Conservation (phyloP, 805 yeast species). For the Candida rishiriensis region DNA sequence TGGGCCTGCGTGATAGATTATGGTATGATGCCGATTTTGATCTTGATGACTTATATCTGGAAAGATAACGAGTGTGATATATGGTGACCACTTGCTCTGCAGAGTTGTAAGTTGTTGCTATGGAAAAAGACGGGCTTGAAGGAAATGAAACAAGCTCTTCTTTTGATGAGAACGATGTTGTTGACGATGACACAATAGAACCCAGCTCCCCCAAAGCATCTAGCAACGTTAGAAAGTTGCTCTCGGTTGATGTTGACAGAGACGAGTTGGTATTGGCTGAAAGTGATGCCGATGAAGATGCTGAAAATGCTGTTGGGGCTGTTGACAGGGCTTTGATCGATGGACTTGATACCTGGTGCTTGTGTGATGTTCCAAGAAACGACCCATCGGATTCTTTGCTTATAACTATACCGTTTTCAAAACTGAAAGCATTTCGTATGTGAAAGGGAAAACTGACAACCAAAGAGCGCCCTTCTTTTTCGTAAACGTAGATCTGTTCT, state of each 20-base stretch:
- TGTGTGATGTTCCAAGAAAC: background rate
- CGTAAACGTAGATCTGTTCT: slow-evolving; percentile 61
- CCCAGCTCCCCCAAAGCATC: slow-evolving; percentile 79
- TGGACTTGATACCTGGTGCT: slow-evolving; percentile 1
- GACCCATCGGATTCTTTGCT: slow-evolving; percentile 21
- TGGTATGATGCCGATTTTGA: slow-evolving; percentile 13
- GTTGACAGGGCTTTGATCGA: slow-evolving; percentile 7
- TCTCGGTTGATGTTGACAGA: slow-evolving; percentile 10
- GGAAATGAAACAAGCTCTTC: slow-evolving; percentile 62
- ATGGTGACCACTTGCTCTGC: slow-evolving; percentile 41
- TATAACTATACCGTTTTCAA: slow-evolving; percentile 59
- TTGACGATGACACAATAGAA: slow-evolving; percentile 63
- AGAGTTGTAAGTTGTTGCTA: slow-evolving; percentile 55
- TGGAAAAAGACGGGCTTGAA: slow-evolving; percentile 29
- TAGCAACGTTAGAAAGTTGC: slow-evolving; percentile 56
- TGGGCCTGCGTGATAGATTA: slow-evolving; percentile 17
- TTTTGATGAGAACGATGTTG: slow-evolving; percentile 53
- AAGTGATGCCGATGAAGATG: slow-evolving; percentile 13
- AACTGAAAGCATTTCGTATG: slow-evolving; percentile 56
- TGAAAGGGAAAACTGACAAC: slow-evolving; percentile 67
- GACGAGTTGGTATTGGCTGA: slow-evolving; percentile 7
- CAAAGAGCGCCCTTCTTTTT: slow-evolving; percentile 53
- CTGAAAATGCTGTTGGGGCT: slow-evolving; percentile 10
- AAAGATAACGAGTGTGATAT: slow-evolving; percentile 51
- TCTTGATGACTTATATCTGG: slow-evolving; percentile 16